Base-by-base conservation (phyloP, 2,329 filamentous ascomycete genomes). In the Penicillium sp. region DNA sequence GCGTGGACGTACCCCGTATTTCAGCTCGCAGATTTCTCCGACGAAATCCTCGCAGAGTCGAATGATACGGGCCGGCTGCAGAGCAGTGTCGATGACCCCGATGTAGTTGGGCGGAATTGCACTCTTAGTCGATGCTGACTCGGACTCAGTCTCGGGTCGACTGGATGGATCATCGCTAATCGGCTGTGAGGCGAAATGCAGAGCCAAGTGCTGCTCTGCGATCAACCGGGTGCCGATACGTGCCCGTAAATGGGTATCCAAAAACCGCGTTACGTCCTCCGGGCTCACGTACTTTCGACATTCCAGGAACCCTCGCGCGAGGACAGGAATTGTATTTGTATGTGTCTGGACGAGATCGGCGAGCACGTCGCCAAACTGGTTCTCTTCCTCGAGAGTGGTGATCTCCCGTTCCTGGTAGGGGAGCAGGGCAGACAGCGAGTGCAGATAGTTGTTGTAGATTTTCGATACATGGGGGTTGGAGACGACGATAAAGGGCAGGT, bases 321-420 rank as follows among this genome's bases (percentile, higher is more conserved):
- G 84, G 36, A 92, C 89, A 13, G 91, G 91, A 46, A 99, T 99
- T 1, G 94, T 99, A 68, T 97, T 93, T 51, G 87, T 84, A 70
- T 99, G 94, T 1, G 93, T 97, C 53, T 92, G 86, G 1, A 99
- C 94, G n/a, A 99, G 83, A 68, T 97, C 92, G 57, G 92, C 89
- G 66, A 99, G 89, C 42, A 94, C 90, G 55, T 94, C 88, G 12
- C 93, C 96, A 71, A 99, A 99, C 49, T 85, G 83, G 57, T 91
- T 88, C 74, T 97, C 94, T 61, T 96, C 92, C 52, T 95, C 88
- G 39, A 94, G 78, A 1, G 84, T 90, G 40, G 83, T 84, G 55
- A 95, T 91, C 50, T 82, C 81, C 50, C 82, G 79, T 67, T 89
- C 81, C 26, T 88, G 86, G 66, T 93, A 97, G 4, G 93, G 92